phyloP scores from a whole-genome alignment of 2,329 filamentous ascomycete genomes.

The Westerdykella aurantiaca region DNA sequence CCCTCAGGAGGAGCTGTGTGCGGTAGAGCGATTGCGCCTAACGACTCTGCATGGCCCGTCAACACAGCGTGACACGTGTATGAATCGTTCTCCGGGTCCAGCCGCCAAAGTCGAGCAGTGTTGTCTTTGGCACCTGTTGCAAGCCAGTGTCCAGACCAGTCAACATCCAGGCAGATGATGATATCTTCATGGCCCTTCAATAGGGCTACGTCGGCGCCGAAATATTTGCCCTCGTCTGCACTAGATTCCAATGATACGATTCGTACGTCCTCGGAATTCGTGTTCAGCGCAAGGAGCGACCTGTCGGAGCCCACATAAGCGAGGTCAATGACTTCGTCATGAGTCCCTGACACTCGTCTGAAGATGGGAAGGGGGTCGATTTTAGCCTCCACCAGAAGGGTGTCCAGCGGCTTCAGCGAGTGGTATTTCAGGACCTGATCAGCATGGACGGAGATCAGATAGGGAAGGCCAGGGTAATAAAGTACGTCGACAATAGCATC shows the following conservation, averaged over 20 bases:
- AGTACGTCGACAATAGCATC: slow-evolving; percentile 68
- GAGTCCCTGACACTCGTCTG: slow-evolving; percentile 85
- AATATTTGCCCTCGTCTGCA: slow-evolving; percentile 52
- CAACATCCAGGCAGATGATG: slow-evolving; percentile 86
- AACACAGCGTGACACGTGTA: slow-evolving; percentile 78
- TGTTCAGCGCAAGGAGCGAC: slow-evolving; percentile 81
- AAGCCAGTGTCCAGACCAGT: slow-evolving; percentile 97
- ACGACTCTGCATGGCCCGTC: slow-evolving; percentile 86
- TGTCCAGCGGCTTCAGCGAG: slow-evolving; percentile 45
- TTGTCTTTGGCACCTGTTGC: slow-evolving; percentile 97
- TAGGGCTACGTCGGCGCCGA: slow-evolving; percentile 81
- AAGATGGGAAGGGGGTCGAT: slow-evolving; percentile 57
- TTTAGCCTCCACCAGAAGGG: slow-evolving; percentile 38
- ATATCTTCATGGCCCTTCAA: slow-evolving; percentile 92
- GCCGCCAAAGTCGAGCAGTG: slow-evolving; percentile 80
- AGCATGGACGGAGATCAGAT: slow-evolving; percentile 75
- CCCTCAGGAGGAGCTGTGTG: slow-evolving; percentile 60
- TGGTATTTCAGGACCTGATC: slow-evolving; percentile 85
- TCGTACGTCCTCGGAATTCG: slow-evolving; percentile 89
- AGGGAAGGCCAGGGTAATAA: slow-evolving; percentile 58
- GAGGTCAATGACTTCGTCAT: slow-evolving; percentile 96
- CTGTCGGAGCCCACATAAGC: slow-evolving; percentile 76
- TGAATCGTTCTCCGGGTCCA: slow-evolving; percentile 69
- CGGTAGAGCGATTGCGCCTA: slow-evolving; percentile 83
- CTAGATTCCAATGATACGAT: slow-evolving; percentile 63